These are phyloP conservation scores for Pseudozyma tsukubaensis DNA, from an alignment of 1,284 basidiomycete genomes.

Conservation along the genomic window DNA sequence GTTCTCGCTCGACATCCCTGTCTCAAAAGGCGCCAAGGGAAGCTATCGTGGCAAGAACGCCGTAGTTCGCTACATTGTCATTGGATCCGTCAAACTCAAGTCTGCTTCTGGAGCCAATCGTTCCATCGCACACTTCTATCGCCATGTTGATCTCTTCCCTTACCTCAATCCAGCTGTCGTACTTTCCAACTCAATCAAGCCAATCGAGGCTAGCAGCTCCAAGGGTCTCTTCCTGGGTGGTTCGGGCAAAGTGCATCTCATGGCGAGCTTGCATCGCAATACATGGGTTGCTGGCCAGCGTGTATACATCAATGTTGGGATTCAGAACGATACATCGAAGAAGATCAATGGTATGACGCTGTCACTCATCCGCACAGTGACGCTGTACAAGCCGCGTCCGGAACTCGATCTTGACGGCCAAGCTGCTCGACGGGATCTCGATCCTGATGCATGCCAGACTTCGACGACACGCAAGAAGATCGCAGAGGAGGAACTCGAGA, in stretches of 20 bases:
- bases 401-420: slow-evolving; percentile 69
- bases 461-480: slow-evolving; percentile 63
- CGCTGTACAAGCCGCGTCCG: slow-evolving; percentile 76
- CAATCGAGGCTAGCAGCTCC: slow-evolving; percentile 75
- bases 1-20: slow-evolving; percentile 81
- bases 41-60: slow-evolving; percentile 74
- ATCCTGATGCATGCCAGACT: slow-evolving; percentile 62
- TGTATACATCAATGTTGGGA: slow-evolving; percentile 78
- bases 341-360: slow-evolving; percentile 75
- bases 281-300: slow-evolving; percentile 88
- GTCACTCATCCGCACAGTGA: slow-evolving; percentile 79
- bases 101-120: slow-evolving; percentile 72
- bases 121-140: slow-evolving; percentile 92
- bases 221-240: slow-evolving; percentile 75
- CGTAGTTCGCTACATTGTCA: slow-evolving; percentile 84
- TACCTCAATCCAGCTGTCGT: slow-evolving; percentile 77
- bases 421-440: slow-evolving; percentile 37
- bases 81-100: slow-evolving; percentile 85
- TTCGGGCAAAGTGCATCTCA: slow-evolving; percentile 79
- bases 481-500: slow-evolving; percentile 58
- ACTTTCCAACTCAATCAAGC: slow-evolving; percentile 76
- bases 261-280: slow-evolving; percentile 79
- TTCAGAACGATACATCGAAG: slow-evolving; percentile 77
- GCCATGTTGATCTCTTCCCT: slow-evolving; percentile 84
- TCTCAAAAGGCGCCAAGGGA: slow-evolving; percentile 80